Percentiles rank a stretch among this genome's conserved stretches.
Evolutionary conservation across 2,329 filamentous ascomycete species (phyloP).

Genomic region (Trichoderma asperellum): DNA sequence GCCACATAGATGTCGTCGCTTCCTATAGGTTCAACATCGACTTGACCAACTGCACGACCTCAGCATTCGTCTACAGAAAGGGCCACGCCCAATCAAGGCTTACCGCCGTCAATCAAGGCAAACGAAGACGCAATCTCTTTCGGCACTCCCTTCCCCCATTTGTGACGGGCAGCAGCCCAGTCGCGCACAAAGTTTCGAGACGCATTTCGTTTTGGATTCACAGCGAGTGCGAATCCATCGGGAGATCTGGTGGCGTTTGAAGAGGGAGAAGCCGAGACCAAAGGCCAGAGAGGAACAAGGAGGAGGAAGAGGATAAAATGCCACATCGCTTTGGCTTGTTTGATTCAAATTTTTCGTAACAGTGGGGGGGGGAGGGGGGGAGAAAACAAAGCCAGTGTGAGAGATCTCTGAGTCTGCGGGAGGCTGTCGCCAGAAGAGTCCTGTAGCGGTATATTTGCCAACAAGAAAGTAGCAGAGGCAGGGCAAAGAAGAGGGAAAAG

Average conservation of each 20-base stretch:
- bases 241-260: background rate
- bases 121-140: conserved; percentile 33
- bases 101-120: conserved; percentile 40
- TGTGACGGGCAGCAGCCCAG: conserved; percentile 41
- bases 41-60: conserved; percentile 31
- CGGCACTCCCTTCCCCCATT: conserved; percentile 41
- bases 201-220: conserved; percentile 32
- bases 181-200: conserved; percentile 42
- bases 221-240: conserved; percentile 39
- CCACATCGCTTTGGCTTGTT: conserved; percentile 11
- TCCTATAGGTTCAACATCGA: conserved; percentile 44
- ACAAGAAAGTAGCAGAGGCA: background rate
- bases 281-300: background rate
- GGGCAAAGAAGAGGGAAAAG: background rate
- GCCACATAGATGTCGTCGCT: conserved; percentile 51
- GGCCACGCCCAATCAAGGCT: background rate
- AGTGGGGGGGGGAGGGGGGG: background rate
- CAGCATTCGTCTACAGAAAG: background rate
- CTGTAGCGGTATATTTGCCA: background rate
- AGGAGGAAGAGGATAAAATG: background rate
- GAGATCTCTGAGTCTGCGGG: background rate
- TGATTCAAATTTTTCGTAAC: background rate
- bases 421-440: background rate
- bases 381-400: too few species aligned
- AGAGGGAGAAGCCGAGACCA: background rate